Evolutionary conservation across 2,329 filamentous ascomycete genomes (phyloP).

Genomic region (Aspergillus sp.): DNA sequence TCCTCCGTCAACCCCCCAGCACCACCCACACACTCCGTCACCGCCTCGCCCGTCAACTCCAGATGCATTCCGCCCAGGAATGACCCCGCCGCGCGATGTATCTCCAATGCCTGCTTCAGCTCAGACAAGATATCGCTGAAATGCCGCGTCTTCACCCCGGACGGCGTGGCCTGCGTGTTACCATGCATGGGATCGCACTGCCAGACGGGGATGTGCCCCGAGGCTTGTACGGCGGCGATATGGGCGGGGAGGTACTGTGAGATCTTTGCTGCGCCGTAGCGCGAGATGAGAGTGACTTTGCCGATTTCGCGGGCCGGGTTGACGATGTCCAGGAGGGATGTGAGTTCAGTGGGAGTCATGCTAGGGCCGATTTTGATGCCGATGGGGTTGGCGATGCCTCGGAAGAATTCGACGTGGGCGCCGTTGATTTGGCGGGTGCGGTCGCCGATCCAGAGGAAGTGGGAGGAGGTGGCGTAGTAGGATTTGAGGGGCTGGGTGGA

Average conservation of each 20-base stretch:
- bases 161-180: conserved; percentile 65
- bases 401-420: conserved; percentile 96
- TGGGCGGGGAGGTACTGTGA: conserved; percentile 74
- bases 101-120: conserved; percentile 76
- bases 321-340: conserved; percentile 76
- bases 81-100: conserved; percentile 80
- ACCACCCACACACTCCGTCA: conserved; percentile 93
- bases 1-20: conserved; percentile 84
- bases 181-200: conserved; percentile 99
- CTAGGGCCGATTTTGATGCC: conserved; percentile 94
- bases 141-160: conserved; percentile 86
- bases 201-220: conserved; percentile 80
- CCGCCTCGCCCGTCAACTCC: conserved; percentile 91
- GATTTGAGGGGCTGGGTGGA: conserved; percentile 48
- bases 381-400: conserved; percentile 92
- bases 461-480: conserved; percentile 92
- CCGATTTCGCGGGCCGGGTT: conserved; percentile 81
- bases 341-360: conserved; percentile 74
- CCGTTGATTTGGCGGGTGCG: conserved; percentile 91
- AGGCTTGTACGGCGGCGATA: conserved; percentile 83
- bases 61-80: conserved; percentile 93
- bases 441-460: conserved; percentile 98
- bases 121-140: conserved; percentile 90
- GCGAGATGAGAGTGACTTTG: conserved; percentile 94
- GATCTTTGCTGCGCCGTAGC: conserved; percentile 83